Percentiles rank a stretch among this genome's conserved stretches.
Evolutionary conservation across 1,284 basidiomycete genomes (phyloP).

Genomic region (Cronartium quercuum): DNA sequence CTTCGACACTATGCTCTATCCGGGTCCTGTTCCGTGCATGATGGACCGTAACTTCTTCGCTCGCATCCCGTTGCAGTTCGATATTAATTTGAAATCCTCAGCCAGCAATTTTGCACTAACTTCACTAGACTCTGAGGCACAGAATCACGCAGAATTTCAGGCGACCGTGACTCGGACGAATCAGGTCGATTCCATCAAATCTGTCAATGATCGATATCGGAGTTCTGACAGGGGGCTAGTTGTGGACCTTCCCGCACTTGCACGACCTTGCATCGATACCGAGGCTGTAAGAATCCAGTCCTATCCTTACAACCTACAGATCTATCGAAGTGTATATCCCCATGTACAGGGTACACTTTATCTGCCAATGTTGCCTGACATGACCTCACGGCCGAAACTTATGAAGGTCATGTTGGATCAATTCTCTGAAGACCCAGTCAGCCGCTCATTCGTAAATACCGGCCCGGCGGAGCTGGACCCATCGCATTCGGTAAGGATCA

Average conservation of each 20-base stretch:
- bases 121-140: too few relatives aligned
- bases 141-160: too few relatives aligned
- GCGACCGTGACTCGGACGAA: too few relatives aligned
- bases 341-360: background rate
- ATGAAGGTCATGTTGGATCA: too few relatives aligned
- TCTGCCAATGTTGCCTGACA: background rate
- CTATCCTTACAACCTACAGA: slow-evolving; percentile 6
- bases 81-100: background rate
- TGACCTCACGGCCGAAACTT: background rate
- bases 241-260: background rate
- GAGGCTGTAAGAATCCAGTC: background rate
- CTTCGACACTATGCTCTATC: slow-evolving; percentile 12
- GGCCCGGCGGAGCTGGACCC: background rate
- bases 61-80: background rate
- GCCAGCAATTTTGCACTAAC: background rate
- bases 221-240: background rate
- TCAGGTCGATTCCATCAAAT: background rate
- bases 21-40: background rate
- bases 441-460: too few relatives aligned
- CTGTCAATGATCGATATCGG: background rate
- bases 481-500: background rate
- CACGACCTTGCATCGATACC: background rate
- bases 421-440: too few relatives aligned
- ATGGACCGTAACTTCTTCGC: background rate
- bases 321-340: slow-evolving; percentile 23